Conservation (phyloP, 208 protist species). For the Phytomonas sp. region DNA sequence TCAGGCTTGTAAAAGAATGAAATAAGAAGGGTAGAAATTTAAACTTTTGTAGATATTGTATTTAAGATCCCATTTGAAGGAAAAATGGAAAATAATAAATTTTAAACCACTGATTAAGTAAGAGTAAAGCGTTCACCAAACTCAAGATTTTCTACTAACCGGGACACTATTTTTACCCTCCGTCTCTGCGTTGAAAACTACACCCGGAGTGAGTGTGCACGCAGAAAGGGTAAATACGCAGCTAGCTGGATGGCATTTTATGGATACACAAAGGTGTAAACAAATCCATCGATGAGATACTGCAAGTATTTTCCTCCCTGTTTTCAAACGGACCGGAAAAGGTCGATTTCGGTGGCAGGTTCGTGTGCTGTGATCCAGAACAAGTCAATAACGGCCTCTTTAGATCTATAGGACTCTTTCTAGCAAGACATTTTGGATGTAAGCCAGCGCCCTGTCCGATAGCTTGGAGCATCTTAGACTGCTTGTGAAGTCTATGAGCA, state of each 20-base stretch:
- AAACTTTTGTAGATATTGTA: conserved; percentile 3
- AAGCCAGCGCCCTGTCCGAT: background rate
- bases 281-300: background rate
- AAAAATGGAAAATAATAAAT: conserved; percentile 11
- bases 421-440: background rate
- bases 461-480: conserved; percentile 4
- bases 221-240: background rate
- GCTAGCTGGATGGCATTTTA: background rate
- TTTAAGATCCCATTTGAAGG: background rate
- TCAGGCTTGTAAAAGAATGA: background rate
- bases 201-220: background rate
- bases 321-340: background rate
- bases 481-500: conserved; percentile 3
- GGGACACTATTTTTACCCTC: background rate
- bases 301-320: background rate
- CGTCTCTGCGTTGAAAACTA: background rate
- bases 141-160: background rate
- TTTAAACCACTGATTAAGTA: background rate
- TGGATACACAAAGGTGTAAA: background rate
- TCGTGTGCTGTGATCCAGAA: background rate
- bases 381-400: background rate
- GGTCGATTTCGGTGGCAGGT: background rate
- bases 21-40: background rate
- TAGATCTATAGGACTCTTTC: background rate
- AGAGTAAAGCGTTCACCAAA: background rate